Evolutionary conservation across 306 rosid genomes (phyloP).

Genomic region (Quercus bicolor): DNA sequence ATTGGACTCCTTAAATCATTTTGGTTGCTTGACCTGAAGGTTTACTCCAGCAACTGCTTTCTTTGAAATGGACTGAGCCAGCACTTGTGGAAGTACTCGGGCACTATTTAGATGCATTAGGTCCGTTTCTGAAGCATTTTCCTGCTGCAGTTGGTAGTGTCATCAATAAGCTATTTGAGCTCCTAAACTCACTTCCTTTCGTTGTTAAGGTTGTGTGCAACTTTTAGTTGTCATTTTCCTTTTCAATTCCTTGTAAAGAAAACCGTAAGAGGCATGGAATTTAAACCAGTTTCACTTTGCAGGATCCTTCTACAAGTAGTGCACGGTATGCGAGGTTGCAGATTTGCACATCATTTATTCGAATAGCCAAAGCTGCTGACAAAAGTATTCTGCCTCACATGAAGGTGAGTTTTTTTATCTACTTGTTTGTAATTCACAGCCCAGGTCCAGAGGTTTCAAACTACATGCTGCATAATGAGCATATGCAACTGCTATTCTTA

Average conservation of each 20-base stretch:
- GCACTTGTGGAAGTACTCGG: conserved; percentile 82
- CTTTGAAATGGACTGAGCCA: conserved; percentile 86
- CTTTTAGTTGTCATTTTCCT: conserved; percentile 18
- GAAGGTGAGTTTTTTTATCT: conserved; percentile 56
- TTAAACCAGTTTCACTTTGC: conserved; percentile 30
- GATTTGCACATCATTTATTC: conserved; percentile 89
- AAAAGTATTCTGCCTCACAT: conserved; percentile 93
- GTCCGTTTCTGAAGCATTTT: conserved; percentile 79
- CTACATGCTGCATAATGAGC: not conserved
- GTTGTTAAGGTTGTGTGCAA: conserved; percentile 52
- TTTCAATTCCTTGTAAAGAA: conserved; percentile 4
- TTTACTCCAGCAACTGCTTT: conserved; percentile 80
- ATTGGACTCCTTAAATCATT: conserved; percentile 13
- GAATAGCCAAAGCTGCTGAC: conserved; percentile 90
- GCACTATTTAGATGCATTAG: conserved; percentile 87
- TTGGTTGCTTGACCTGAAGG: conserved; percentile 48
- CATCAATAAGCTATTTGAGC: conserved; percentile 85
- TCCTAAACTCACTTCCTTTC: conserved; percentile 79
- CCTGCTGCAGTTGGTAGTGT: conserved; percentile 93
- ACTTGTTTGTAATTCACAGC: conserved; percentile 4
- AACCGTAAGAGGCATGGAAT: conserved; percentile 13
- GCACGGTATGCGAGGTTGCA: conserved; percentile 93
- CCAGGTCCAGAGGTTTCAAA: conserved; percentile 1
- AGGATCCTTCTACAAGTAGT: conserved; percentile 71
- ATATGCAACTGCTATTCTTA: not conserved